A percentile compares a stretch with the other conserved stretches of the same genome.
These are phyloP conservation scores for Trichoderma harzianum DNA, from an alignment of 2,329 filamentous ascomycete genomes.

Conservation along the genomic window DNA sequence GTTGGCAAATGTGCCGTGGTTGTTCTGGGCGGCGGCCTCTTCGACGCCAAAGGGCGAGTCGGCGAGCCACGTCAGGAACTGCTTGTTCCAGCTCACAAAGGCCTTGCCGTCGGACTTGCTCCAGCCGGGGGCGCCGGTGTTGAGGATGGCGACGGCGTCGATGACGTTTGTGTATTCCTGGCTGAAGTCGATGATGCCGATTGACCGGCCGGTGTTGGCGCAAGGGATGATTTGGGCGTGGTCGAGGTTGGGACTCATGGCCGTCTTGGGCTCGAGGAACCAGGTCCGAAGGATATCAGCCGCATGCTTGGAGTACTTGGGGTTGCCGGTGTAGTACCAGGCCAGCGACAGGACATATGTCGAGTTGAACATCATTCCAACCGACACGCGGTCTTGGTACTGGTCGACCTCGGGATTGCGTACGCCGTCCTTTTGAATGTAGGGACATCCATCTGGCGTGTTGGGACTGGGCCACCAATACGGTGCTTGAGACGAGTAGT, in stretches of 20 bases:
- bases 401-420: conserved; percentile 27
- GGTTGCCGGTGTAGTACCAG: conserved; percentile 29
- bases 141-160: conserved; percentile 25
- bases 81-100: conserved; percentile 26
- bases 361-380: conserved; percentile 27
- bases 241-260: conserved; percentile 29
- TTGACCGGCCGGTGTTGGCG: conserved; percentile 21
- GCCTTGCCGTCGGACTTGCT: conserved; percentile 15
- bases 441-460: conserved; percentile 23
- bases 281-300: conserved; percentile 26
- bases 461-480: conserved; percentile 20
- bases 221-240: conserved; percentile 26
- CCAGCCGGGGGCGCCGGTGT: conserved; percentile 24
- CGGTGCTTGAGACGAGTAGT: conserved; percentile 18
- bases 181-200: conserved; percentile 28
- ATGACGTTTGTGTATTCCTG: conserved; percentile 28
- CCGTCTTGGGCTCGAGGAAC: conserved; percentile 25
- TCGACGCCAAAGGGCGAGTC: conserved; percentile 24
- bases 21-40: conserved; percentile 23
- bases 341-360: conserved; percentile 26
- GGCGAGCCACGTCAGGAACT: conserved; percentile 26
- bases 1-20: conserved; percentile 28
- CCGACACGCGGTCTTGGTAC: conserved; percentile 23
- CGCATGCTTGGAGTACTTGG: conserved; percentile 25
- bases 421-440: conserved; percentile 26